These are phyloP conservation scores for Candida michaelii DNA, from an alignment of 805 yeast genomes.

Conservation along the genomic window DNA sequence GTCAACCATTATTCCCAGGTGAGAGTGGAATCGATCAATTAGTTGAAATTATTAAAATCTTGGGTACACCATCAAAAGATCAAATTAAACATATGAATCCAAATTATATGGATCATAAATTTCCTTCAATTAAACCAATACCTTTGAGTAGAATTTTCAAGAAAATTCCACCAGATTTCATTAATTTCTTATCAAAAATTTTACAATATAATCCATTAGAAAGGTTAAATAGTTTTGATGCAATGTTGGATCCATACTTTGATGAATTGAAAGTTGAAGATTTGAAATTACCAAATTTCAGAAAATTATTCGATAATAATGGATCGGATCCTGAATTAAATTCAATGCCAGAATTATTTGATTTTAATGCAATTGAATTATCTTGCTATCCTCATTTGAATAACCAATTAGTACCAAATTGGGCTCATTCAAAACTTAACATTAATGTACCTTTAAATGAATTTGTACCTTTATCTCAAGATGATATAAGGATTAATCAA, in stretches of 20 bases:
- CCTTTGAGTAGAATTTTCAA: constrained; percentile 69
- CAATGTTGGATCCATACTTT: constrained; percentile 54
- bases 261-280: constrained; percentile 46
- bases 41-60: constrained; percentile 91
- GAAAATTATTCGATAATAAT: constrained; percentile 42
- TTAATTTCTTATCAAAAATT: constrained; percentile 54
- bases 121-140: constrained; percentile 82
- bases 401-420: constrained; percentile 43
- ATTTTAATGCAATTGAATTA: constrained; percentile 52
- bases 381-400: constrained; percentile 44
- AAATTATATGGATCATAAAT: constrained; percentile 94
- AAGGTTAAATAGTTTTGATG: constrained; percentile 59
- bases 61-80: constrained; percentile 93
- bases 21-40: constrained; percentile 97
- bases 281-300: constrained; percentile 43
- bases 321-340: constrained; percentile 40
- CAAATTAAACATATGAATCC: constrained; percentile 95
- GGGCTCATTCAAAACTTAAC: constrained; percentile 17
- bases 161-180: constrained; percentile 51
- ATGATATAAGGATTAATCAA: constrained; percentile 14
- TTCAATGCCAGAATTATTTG: constrained; percentile 50
- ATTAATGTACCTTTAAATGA: constrained; percentile 14
- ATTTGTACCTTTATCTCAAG: constrained; percentile 14
- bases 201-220: constrained; percentile 69
- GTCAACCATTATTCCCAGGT: constrained; percentile 97